Evolutionary conservation across 2,329 filamentous ascomycete genomes (phyloP).

Genomic region (Ophiostoma sp.): DNA sequence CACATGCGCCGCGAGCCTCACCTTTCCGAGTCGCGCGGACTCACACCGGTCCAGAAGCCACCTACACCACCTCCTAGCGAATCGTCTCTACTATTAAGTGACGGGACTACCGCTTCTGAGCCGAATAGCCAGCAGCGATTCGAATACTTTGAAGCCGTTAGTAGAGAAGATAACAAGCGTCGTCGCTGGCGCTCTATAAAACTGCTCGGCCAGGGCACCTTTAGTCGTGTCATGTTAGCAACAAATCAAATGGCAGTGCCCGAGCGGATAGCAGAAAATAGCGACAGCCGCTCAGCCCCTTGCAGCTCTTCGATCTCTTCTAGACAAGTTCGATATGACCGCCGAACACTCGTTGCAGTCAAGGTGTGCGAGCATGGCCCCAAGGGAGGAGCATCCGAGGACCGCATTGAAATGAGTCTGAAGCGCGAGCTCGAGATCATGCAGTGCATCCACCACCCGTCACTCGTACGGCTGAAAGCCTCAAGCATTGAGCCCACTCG

Average conservation of each 20-base stretch:
- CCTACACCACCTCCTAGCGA: conserved; percentile 82
- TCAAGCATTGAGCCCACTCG: conserved; percentile 80
- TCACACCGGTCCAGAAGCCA: conserved; percentile 58
- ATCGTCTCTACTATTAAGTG: conserved; percentile 48
- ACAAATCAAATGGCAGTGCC: conserved; percentile 61
- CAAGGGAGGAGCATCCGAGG: conserved; percentile 85
- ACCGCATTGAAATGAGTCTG: conserved; percentile 85
- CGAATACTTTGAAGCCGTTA: conserved; percentile 67
- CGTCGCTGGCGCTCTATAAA: conserved; percentile 75
- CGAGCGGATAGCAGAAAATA: conserved; percentile 40
- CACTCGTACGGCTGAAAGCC: conserved; percentile 82
- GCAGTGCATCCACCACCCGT: conserved; percentile 80
- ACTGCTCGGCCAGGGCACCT: conserved; percentile 84
- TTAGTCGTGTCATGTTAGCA: conserved; percentile 88
- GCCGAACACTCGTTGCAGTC: conserved; percentile 83
- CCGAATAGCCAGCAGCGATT: conserved; percentile 38
- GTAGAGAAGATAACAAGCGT: conserved; percentile 61
- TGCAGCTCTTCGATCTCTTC: conserved; percentile 33
- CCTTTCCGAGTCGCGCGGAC: conserved; percentile 70
- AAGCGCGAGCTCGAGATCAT: conserved; percentile 95
- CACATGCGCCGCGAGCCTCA: conserved; percentile 70
- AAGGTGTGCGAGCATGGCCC: conserved; percentile 96
- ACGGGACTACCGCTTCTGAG: conserved; percentile 41
- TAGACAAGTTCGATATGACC: conserved; percentile 45
- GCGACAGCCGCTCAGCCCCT: conserved; percentile 36